Conservation (phyloP, 495 filamentous ascomycete species). For the Penicillium egyptiacum region DNA sequence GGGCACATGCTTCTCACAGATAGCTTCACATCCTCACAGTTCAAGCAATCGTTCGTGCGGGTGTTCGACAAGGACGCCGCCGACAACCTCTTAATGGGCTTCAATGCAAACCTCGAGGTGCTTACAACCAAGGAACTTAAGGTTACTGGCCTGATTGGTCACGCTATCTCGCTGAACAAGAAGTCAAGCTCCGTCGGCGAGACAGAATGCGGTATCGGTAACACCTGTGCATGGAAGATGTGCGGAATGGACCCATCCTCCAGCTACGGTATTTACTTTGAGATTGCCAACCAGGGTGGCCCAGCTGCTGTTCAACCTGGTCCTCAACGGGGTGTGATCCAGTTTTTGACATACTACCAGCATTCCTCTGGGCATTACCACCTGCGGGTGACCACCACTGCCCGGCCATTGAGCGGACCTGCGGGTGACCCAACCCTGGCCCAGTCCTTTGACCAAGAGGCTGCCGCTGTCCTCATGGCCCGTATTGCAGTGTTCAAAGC, state of each 20-base stretch:
- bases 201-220: conserved; percentile 97
- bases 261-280: conserved; percentile 96
- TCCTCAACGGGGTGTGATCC: conserved; percentile 92
- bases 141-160: conserved; percentile 96
- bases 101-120: conserved; percentile 96
- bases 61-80: conserved; percentile 96
- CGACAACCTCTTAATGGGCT: conserved; percentile 96
- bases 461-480: conserved; percentile 96
- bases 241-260: conserved; percentile 92
- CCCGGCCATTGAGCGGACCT: conserved; percentile 87
- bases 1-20: conserved; percentile 99
- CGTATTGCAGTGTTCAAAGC: conserved; percentile 98
- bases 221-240: conserved; percentile 99
- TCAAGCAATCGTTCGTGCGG: conserved; percentile 97
- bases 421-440: conserved; percentile 96
- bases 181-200: conserved; percentile 97
- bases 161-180: conserved; percentile 95
- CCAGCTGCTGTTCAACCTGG: conserved; percentile 82
- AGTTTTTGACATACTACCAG: conserved; percentile 99
- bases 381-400: conserved; percentile 90
- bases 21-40: conserved; percentile 98
- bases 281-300: conserved; percentile 92
- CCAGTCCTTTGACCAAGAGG: conserved; percentile 98
- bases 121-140: conserved; percentile 98
- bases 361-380: conserved; percentile 96